These are phyloP conservation scores for Trichoderma cornu-damae DNA, from an alignment of 2,329 filamentous ascomycete species.

Conservation along the genomic window DNA sequence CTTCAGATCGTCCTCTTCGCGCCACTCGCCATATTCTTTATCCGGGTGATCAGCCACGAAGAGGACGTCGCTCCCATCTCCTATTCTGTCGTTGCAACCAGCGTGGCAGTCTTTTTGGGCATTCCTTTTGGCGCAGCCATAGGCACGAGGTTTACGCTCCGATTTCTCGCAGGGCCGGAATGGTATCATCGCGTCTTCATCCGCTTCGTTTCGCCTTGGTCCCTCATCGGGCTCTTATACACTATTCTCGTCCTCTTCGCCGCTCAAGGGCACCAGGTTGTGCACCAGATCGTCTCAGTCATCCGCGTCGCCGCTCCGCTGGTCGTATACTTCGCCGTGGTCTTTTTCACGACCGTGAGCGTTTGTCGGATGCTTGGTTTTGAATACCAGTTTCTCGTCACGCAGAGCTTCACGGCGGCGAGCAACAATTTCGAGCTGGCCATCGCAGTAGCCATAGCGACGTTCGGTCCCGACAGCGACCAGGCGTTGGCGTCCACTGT, in stretches of 20 bases:
- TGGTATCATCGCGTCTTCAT: slow-evolving; percentile 69
- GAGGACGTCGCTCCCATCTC: slow-evolving; percentile 34
- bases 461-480: slow-evolving; percentile 70
- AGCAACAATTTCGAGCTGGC: slow-evolving; percentile 94
- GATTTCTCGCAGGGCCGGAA: slow-evolving; percentile 46
- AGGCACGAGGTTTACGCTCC: slow-evolving; percentile 63
- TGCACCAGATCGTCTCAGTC: slow-evolving; percentile 78
- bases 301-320: slow-evolving; percentile 75
- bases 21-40: slow-evolving; percentile 63
- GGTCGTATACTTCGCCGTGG: slow-evolving; percentile 70
- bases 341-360: slow-evolving; percentile 66
- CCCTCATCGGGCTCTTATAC: slow-evolving; percentile 76
- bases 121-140: slow-evolving; percentile 78
- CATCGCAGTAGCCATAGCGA: slow-evolving; percentile 80
- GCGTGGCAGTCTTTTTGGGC: slow-evolving; percentile 77
- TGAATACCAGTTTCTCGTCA: slow-evolving; percentile 63
- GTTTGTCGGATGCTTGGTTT: slow-evolving; percentile 63
- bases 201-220: slow-evolving; percentile 65
- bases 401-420: slow-evolving; percentile 82
- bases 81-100: slow-evolving; percentile 68
- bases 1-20: slow-evolving; percentile 71
- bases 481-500: slow-evolving; percentile 80
- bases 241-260: slow-evolving; percentile 84
- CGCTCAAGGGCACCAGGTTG: slow-evolving; percentile 69
- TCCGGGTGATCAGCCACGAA: slow-evolving; percentile 59